Evolutionary conservation across 1,284 basidiomycete species (phyloP), one percentile per base, ranked within the genome.

Genomic region (Filobasidium uniguttulatum): DNA sequence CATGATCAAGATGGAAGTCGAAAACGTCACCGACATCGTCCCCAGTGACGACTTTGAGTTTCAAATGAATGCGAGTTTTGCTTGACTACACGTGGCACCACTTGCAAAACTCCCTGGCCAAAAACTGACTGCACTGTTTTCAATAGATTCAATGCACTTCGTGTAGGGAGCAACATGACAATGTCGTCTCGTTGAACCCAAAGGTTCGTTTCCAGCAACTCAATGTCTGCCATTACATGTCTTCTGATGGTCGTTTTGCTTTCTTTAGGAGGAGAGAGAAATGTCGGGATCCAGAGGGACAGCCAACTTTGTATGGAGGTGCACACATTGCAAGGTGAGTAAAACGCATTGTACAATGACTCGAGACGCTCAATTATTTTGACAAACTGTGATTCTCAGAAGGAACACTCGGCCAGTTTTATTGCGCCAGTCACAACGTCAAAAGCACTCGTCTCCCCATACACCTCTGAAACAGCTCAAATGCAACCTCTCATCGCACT

Each of bases 361-460:
- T n/a, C n/a, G n/a, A n/a, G n/a, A n/a, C n/a, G n/a, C 17, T 28
- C 19, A 12, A 12, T 35, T 29, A 15, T 17, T 15, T n/a, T 36
- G 3, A 22, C 14, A 22, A n/a, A 17, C 44, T 45, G 15, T 31
- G 4, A 12, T 29, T 33, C 29, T 20, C 55, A 70, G 67, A 65
- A 63, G 57, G 67, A 70, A 56, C 66, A 69, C 53, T 68, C 67
- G 2, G 66, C 66, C n/a, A 64, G 60, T 6, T 66, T 70, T 56
- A 52, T 63, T 10, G 60, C 65, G 3, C 54, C 60, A 20, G 49
- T 58, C 20, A 49, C 60, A 2, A 54, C 52, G 37, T 55, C 59
- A 44, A 68, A 68, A 55, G 29, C 53, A 56, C 48, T 44, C 52
- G 2, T 63, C 65, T 1, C 57, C 1, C 55, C 66, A 0, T 67